Base-by-base conservation (phyloP, 2,329 filamentous ascomycete species). In the Trichoderma endophyticum region DNA sequence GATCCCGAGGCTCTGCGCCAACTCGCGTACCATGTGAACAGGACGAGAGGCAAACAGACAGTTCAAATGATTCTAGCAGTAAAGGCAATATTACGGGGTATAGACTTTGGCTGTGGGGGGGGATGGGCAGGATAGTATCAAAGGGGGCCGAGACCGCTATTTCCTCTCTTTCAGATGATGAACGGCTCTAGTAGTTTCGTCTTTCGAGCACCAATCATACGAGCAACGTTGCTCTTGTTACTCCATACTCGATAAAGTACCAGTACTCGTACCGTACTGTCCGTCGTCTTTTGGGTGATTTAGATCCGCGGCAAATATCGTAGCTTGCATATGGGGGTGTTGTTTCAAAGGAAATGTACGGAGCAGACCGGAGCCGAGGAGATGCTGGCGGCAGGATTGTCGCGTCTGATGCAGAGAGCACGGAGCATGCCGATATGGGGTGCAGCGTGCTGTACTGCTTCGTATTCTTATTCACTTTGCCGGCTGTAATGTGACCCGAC, bases 111-210 rank as follows among this genome's bases (percentile, higher is more conserved):
- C 21, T 43, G 51, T 34, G 64, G 48, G 51, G 64, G 64, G 64
- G 39, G 54, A 26, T 9, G 32, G 62, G 48, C 39, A 43, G n/a
- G 43, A 54, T 24, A 21, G 5, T n/a, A 43, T 57, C 66, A 62
- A 24, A 12, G 57, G 66, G 57, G 57, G 39, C n/a, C 39, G 66
- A 70, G 66, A 70, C 66, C 39, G 66, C 66, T 51, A 36, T 39
- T 70, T 70, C 57, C 8, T 70, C 66, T 6, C 61, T n/a, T 32
- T 14, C 18, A 54, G 21, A 54, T 12, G 48, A 54, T 54, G n/a
- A 24, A 24, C 48, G 48, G 48, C 48, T 18, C 8, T 48, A 48
- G 43, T 48, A 48, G 43, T 21, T 18, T 39, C 1, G 36, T 18
- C 36, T 39, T 18, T 6, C 14, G 36, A 39, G 36, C 39, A 43